These are phyloP conservation scores for Coprinopsis cinerea DNA, from an alignment of 768 basidiomycete genomes.

Conservation along the genomic window DNA sequence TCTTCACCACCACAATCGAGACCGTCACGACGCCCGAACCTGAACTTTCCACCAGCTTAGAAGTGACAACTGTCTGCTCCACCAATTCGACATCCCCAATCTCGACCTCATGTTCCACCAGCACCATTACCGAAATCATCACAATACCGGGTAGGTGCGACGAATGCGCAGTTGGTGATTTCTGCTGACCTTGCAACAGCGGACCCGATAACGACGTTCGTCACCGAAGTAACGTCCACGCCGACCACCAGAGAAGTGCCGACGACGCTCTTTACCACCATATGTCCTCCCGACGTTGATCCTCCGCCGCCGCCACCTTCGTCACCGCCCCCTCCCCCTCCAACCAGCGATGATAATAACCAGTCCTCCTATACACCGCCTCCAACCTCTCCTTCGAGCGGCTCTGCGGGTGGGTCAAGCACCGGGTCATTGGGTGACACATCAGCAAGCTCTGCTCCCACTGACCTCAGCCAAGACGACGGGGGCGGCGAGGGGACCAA, in stretches of 20 bases:
- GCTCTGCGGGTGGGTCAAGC: neutral
- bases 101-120: neutral
- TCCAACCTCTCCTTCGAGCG: neutral
- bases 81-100: neutral
- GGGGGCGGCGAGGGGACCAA: neutral
- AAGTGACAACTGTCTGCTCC: neutral
- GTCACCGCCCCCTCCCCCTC: neutral
- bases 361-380: neutral
- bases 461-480: neutral
- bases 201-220: neutral
- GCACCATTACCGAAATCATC: neutral
- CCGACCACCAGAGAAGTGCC: neutral
- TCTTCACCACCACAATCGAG: neutral
- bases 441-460: neutral
- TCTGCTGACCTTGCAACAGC: neutral
- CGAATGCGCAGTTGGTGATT: neutral
- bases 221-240: neutral
- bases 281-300: neutral
- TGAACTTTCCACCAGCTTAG: neutral
- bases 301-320: neutral
- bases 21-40: neutral
- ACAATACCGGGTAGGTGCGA: neutral
- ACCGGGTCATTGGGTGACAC: neutral
- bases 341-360: no score
- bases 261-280: neutral